These are phyloP conservation scores for Cairneyella variabilis DNA, from an alignment of 495 filamentous ascomycete genomes.

Conservation along the genomic window DNA sequence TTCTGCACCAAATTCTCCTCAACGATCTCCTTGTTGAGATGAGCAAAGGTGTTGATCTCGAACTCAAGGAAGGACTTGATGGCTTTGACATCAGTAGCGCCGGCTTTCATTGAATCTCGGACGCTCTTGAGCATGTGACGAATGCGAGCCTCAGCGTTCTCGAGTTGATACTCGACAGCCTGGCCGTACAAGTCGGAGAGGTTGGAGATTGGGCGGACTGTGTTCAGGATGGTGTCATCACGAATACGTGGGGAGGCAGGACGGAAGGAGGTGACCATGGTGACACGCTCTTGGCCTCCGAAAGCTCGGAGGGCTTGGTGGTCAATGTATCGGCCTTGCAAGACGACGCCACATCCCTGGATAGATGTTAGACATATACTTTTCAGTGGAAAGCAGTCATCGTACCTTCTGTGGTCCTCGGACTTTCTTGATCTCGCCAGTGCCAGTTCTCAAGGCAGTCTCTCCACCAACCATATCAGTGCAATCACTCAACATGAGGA, in stretches of 20 bases:
- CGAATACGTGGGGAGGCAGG: constrained; percentile 52
- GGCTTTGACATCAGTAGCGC: constrained; percentile 27
- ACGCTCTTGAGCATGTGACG: constrained; percentile 39
- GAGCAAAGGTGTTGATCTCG: constrained; percentile 24
- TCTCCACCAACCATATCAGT: constrained; percentile 69
- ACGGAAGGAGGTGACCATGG: constrained; percentile 70
- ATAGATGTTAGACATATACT: neutral
- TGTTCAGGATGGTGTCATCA: constrained; percentile 65
- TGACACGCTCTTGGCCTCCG: constrained; percentile 63
- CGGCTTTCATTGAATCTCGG: constrained; percentile 42
- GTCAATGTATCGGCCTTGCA: constrained; percentile 71
- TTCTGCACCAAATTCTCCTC: constrained; percentile 44
- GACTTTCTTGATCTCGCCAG: constrained; percentile 62
- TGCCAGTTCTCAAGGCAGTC: constrained; percentile 59
- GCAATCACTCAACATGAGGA: constrained; percentile 72
- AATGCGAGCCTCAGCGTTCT: constrained; percentile 61
- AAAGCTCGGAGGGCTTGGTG: constrained; percentile 64
- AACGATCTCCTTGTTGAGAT: constrained; percentile 53
- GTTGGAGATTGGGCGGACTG: constrained; percentile 62
- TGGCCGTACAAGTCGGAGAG: constrained; percentile 67
- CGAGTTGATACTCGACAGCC: constrained; percentile 65
- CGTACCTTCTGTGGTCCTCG: constrained; percentile 54
- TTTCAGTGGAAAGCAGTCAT: neutral
- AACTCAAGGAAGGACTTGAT: constrained; percentile 27
- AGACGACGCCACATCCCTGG: constrained; percentile 62